Base-by-base conservation (phyloP, 768 basidiomycete genomes). In the Trametes sanguinea region DNA sequence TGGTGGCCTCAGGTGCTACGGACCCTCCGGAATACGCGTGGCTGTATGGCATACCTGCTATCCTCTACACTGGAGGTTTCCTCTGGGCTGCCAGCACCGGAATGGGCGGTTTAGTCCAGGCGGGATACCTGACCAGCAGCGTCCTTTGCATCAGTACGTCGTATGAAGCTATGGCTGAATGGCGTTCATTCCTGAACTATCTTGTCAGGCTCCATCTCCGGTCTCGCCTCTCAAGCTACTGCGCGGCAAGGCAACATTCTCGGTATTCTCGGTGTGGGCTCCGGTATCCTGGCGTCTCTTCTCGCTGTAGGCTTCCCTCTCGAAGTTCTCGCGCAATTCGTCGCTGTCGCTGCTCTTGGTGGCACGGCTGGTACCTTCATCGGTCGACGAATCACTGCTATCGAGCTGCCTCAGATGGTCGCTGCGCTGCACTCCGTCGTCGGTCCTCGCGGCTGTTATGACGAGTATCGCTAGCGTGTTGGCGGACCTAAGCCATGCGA, bases 11-110 rank as follows among this genome's bases (percentile, higher is more conserved):
- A 90, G 88, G 89, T 37, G 86, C 87, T 13, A 87, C 85, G 53
- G 93, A 95, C 74, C 93, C 93, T 8, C 91, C 93, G 4, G 93
- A 95, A 70, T 94, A 94, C 74, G 83, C 87, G 1, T 93, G 88
- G 86, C 75, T 95, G 9, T 94, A 94, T 67, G 82, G 82, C 27
- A 73, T 94, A 56, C 93, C 93, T 17, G 93, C 88, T 8, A 81
- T 86, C 8, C 83, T 93, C 4, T 95, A 94, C 72, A 85, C 89
- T 2, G 90, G 91, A 44, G 93, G 89, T 2, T 93, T 91, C 76
- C 73, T 95, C 60, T 84, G 85, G 37, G 90, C 92, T 42, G 90
- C 91, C 4, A 89, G 85, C 70, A 90, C 90, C 4, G 92, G 93
- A 44, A 87, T 91, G 86, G 85, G 82, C 11, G 93, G 93, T 17